Conservation (phyloP, 2,329 filamentous ascomycete species). For the Fusarium proliferatum region DNA sequence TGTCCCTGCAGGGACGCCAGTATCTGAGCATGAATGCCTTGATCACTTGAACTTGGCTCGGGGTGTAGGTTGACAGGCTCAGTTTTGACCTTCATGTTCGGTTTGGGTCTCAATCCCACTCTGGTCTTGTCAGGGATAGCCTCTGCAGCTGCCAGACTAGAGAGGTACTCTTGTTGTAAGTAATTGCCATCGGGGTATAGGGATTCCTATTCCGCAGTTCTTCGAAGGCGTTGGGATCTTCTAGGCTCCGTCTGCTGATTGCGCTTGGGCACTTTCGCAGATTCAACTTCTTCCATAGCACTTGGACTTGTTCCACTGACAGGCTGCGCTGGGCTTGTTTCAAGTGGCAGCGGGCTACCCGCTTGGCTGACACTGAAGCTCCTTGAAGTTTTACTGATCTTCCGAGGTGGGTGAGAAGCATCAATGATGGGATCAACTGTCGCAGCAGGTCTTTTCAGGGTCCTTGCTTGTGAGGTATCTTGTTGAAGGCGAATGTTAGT, state of each 20-base stretch:
- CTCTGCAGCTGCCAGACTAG: neutral
- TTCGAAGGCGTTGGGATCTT: conserved; percentile 11
- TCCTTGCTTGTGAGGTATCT: neutral
- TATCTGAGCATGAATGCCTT: conserved; percentile 33
- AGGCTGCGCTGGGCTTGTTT: neutral
- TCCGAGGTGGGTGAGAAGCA: conserved; percentile 1
- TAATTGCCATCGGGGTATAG: neutral
- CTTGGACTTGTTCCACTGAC: neutral
- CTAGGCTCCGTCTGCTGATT: conserved; percentile 6
- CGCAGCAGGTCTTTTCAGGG: neutral
- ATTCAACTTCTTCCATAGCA: neutral
- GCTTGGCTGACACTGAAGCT: conserved; percentile 44
- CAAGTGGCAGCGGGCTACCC: conserved; percentile 43
- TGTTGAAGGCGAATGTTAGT: conserved; percentile 13
- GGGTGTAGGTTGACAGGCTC: neutral
- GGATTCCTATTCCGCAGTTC: conserved; percentile 21
- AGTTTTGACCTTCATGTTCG: neutral
- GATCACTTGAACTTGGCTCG: neutral
- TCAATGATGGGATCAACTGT: neutral
- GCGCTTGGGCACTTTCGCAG: neutral
- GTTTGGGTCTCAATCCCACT: neutral
- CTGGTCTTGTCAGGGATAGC: neutral
- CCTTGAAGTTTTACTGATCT: conserved; percentile 27
- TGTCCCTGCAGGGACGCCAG: conserved; percentile 23
- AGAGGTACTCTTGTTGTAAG: conserved; percentile 14